phyloP scores from a whole-genome alignment of 495 filamentous ascomycete genomes.

The Trichoderma virens region DNA sequence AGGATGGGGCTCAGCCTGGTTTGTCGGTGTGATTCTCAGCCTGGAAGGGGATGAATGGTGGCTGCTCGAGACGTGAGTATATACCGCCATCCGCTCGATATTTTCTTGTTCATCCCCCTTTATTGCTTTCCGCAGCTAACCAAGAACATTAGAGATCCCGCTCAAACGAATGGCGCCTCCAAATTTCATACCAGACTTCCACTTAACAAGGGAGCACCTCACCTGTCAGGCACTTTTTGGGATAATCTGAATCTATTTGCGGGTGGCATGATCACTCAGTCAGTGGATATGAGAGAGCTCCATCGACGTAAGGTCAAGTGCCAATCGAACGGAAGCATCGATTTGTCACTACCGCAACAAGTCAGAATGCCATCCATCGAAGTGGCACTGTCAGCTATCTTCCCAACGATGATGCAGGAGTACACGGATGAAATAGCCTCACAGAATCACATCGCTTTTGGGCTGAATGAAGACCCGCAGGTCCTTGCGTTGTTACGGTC shows the following conservation, averaged over 20 bases:
- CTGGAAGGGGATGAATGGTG: slow-evolving; percentile 72
- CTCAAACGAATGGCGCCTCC: not conserved
- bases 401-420: slow-evolving; percentile 18
- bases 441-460: not conserved
- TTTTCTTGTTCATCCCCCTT: too few relatives aligned
- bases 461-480: not conserved
- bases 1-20: slow-evolving; percentile 60
- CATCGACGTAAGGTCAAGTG: slow-evolving; percentile 28
- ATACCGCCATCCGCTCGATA: not conserved
- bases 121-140: not conserved
- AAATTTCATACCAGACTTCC: slow-evolving; percentile 26
- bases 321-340: slow-evolving; percentile 17
- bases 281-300: slow-evolving; percentile 36
- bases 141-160: not conserved
- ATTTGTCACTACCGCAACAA: slow-evolving; percentile 22
- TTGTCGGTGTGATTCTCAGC: slow-evolving; percentile 58
- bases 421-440: not conserved
- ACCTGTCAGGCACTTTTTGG: slow-evolving; percentile 32
- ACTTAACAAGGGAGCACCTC: slow-evolving; percentile 25
- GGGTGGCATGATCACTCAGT: slow-evolving; percentile 34
- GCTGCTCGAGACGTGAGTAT: slow-evolving; percentile 55
- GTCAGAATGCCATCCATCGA: slow-evolving; percentile 37
- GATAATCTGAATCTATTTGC: slow-evolving; percentile 30
- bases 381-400: slow-evolving; percentile 36
- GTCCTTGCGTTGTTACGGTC: not conserved